A percentile compares a stretch with the other conserved stretches of the same genome.
Evolutionary conservation across 192 early-diverging fungal species (phyloP).

Genomic region (Neocallimastix lanati): DNA sequence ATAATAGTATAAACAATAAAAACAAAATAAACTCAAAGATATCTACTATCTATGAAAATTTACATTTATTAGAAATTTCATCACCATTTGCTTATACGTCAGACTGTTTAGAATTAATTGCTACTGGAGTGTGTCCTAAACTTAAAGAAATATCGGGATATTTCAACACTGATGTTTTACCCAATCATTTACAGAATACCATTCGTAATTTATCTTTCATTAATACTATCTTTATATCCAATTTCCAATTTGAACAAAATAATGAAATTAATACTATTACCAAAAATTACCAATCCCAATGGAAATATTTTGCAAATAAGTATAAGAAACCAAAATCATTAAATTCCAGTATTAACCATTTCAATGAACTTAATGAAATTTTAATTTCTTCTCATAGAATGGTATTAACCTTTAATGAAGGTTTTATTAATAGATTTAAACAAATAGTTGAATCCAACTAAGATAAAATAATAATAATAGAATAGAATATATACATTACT

Average conservation of each 20-base stretch:
- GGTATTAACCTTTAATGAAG: not conserved
- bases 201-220: not conserved
- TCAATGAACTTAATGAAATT: not conserved
- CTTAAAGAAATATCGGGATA: not conserved
- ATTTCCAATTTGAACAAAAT: not conserved
- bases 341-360: not conserved
- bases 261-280: not conserved
- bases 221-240: not conserved
- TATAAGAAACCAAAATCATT: not conserved
- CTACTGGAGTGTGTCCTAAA: not conserved
- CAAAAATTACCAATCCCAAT: not conserved
- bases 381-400: not conserved
- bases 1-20: too few relatives aligned
- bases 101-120: not conserved
- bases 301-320: not conserved
- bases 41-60: not conserved
- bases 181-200: not conserved
- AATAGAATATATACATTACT: too few relatives aligned
- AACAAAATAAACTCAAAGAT: too few relatives aligned
- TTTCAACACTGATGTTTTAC: not conserved
- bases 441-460: not conserved
- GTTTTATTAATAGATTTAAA: not conserved
- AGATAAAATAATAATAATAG: too few relatives aligned
- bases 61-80: not conserved
- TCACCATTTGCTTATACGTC: not conserved